These are phyloP conservation scores for Mariannaea elegans DNA, from an alignment of 2,329 filamentous ascomycete species.

Conservation along the genomic window DNA sequence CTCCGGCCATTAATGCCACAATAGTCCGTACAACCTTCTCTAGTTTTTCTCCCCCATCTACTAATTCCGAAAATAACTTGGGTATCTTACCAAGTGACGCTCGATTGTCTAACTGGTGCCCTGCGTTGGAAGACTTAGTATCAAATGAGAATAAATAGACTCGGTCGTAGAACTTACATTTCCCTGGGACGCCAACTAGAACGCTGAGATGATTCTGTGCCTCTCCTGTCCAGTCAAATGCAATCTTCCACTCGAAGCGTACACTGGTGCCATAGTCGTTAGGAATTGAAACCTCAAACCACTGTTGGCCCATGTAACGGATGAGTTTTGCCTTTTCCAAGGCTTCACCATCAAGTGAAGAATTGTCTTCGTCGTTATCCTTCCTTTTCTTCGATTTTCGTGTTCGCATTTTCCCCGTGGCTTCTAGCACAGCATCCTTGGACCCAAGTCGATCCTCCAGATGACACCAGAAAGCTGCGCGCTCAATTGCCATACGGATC, in stretches of 20 bases:
- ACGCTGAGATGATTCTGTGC: constrained; percentile 67
- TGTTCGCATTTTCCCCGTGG: constrained; percentile 35
- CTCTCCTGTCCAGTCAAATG: constrained; percentile 79
- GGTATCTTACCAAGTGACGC: constrained; percentile 67
- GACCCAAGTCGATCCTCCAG: constrained; percentile 58
- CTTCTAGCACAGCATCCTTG: constrained; percentile 40
- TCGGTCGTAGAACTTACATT: constrained; percentile 62
- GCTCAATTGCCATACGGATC: constrained; percentile 66
- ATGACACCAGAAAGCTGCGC: constrained; percentile 70
- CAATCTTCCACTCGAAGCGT: constrained; percentile 69
- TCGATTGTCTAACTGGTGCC: constrained; percentile 67
- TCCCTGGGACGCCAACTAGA: constrained; percentile 64
- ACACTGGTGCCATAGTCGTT: constrained; percentile 49
- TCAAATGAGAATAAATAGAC: background rate
- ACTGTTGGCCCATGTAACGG: constrained; percentile 62
- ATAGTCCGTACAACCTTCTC: constrained; percentile 66
- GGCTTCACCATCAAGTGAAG: constrained; percentile 5
- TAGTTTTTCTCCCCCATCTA: constrained; percentile 64
- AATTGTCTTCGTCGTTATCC: constrained; percentile 29
- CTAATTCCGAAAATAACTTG: constrained; percentile 66
- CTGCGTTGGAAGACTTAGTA: constrained; percentile 48
- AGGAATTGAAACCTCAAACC: constrained; percentile 55
- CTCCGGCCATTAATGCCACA: constrained; percentile 66
- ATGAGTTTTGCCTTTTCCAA: constrained; percentile 55
- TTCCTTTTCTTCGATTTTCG: constrained; percentile 36